Evolutionary conservation across 441 rosid species (phyloP), one percentile per base, ranked within the genome.

Genomic region (Metrosideros polymorpha): DNA sequence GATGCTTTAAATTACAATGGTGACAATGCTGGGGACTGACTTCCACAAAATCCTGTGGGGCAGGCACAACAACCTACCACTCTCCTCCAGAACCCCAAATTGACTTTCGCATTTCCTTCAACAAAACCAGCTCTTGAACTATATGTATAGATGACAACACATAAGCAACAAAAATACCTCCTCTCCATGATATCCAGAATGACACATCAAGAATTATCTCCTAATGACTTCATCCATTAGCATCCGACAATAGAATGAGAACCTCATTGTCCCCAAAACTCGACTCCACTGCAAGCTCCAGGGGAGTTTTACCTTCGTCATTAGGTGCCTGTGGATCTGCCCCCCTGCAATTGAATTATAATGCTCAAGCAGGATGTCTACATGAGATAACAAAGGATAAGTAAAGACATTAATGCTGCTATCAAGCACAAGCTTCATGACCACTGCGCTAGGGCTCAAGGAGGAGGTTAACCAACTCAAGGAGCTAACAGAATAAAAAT

Each of bases 291-390:
- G 97, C 99, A 32, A 96, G 89, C 66, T 95, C 94, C 32, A 92
- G 91, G n/a, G 96, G 90, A 15, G 90, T 90, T 91, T 95, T 96
- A 71, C 97, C 99, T 86, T 95, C 98, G 30, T 90, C 90, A 85
- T 91, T 95, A 43, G 92, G 85, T 22, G 95, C 95, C 39, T 91
- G 91, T 35, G 92, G 94, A 90, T 98, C 94, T 42, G 99, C 98
- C 86, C 99, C 99, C 94, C 99, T 98, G 96, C 88, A 89, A 86
- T 66, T 25, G 52, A 47, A 86, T 47, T 22, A 63, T 32, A 53
- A 35, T 22, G 10, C 79, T 71, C 79, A 71, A 39, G n/a, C n/a
- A 71, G 42, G 29, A 83, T 32, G 55, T 53, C 45, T 55, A 35
- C 19, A 82, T 32, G 45, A 30, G 15, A 53, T 82, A 83, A 49